Evolutionary conservation across 1,284 basidiomycete genomes (phyloP).

Genomic region (Microbotryum scabiosae): DNA sequence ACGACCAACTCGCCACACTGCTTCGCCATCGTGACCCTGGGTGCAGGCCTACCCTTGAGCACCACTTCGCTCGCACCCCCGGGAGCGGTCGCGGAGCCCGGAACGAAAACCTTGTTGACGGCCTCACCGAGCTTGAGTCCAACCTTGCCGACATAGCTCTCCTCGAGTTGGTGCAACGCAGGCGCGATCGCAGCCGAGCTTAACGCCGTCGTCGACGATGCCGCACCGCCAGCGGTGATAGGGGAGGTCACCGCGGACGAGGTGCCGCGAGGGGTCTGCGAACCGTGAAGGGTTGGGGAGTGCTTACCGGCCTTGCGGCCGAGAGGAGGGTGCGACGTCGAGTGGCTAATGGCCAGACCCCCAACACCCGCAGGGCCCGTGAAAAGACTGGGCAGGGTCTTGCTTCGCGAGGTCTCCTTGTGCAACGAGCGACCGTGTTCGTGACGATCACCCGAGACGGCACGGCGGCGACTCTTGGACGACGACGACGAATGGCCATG

Average conservation of each 20-base stretch:
- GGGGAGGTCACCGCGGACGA: neutral
- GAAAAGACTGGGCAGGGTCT: no score
- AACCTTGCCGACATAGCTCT: slow-evolving; percentile 33
- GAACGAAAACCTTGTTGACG: slow-evolving; percentile 33
- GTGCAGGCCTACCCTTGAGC: slow-evolving; percentile 14
- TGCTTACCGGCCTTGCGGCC: no score
- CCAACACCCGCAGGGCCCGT: no score
- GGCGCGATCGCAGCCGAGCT: neutral
- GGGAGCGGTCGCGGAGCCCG: slow-evolving; percentile 6
- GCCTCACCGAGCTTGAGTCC: slow-evolving; percentile 30
- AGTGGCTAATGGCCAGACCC: neutral
- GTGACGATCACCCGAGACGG: no score
- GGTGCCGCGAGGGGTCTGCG: neutral
- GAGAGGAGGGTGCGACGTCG: neutral
- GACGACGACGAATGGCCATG: no score
- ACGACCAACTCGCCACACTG: slow-evolving; percentile 30
- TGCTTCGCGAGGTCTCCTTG: no score
- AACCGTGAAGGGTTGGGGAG: neutral
- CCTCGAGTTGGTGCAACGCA: slow-evolving; percentile 26
- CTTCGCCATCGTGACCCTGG: slow-evolving; percentile 18
- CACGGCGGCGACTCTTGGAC: no score
- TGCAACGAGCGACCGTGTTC: no score
- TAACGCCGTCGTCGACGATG: neutral
- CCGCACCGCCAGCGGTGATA: neutral
- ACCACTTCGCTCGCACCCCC: slow-evolving; percentile 10